A percentile compares a stretch with the other conserved stretches of the same genome.
These are phyloP conservation scores for Collybia sordida DNA, from an alignment of 768 basidiomycete genomes.

Conservation along the genomic window DNA sequence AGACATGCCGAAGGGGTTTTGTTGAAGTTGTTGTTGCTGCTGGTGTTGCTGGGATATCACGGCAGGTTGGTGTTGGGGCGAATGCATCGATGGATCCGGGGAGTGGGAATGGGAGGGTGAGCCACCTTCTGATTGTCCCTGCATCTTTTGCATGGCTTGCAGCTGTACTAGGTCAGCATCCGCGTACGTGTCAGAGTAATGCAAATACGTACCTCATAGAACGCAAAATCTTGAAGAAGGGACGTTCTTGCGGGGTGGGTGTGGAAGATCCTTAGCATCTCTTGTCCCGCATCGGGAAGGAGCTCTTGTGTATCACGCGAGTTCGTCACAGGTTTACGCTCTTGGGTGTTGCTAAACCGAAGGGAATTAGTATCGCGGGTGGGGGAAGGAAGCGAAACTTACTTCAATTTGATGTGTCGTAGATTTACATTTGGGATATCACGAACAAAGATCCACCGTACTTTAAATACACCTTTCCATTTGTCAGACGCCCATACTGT, in stretches of 20 bases:
- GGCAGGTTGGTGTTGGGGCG: constrained; percentile 38
- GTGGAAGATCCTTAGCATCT: constrained; percentile 95
- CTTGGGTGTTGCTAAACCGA: constrained; percentile 82
- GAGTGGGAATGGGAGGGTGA: constrained; percentile 37
- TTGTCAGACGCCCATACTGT: constrained; percentile 99
- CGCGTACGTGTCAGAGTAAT: neutral
- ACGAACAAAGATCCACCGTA: constrained; percentile 95
- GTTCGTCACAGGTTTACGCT: constrained; percentile 97
- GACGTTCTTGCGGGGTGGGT: constrained; percentile 93
- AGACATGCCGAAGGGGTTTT: constrained; percentile 46
- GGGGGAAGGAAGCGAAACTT: constrained; percentile 18
- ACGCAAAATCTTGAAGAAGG: constrained; percentile 89
- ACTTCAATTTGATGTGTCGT: constrained; percentile 89
- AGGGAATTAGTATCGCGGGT: constrained; percentile 12
- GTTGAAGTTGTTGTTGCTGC: constrained; percentile 38
- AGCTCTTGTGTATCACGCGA: constrained; percentile 98
- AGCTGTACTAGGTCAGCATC: constrained; percentile 39
- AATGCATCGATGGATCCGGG: constrained; percentile 33
- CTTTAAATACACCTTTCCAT: constrained; percentile 99
- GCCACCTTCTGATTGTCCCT: constrained; percentile 30
- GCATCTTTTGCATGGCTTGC: constrained; percentile 83
- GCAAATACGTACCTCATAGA: constrained; percentile 68
- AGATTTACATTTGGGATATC: constrained; percentile 91
- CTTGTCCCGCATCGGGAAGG: constrained; percentile 92
- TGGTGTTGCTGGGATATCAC: constrained; percentile 21